Conservation (phyloP, 2,329 filamentous ascomycete genomes). For the Nemania abortiva region DNA sequence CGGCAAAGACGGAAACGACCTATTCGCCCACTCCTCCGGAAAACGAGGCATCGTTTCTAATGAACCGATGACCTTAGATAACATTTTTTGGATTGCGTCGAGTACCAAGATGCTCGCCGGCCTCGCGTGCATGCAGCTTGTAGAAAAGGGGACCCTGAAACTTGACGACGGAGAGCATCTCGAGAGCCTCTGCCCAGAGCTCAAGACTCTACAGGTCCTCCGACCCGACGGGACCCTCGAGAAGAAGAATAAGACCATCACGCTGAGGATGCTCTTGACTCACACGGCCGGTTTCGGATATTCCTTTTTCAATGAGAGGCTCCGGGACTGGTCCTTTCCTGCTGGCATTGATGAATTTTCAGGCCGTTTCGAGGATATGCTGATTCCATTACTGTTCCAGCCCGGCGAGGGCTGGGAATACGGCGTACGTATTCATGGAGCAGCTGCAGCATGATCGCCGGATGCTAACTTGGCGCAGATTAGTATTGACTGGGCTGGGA, state of each 20-base stretch:
- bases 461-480: slow-evolving; percentile 53
- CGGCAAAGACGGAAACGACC: slow-evolving; percentile 60
- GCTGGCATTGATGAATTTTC: slow-evolving; percentile 69
- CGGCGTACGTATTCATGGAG: slow-evolving; percentile 56
- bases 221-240: slow-evolving; percentile 54
- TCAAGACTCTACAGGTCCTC: slow-evolving; percentile 54
- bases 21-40: slow-evolving; percentile 63
- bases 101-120: slow-evolving; percentile 67
- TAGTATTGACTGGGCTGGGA: slow-evolving; percentile 66
- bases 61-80: slow-evolving; percentile 70
- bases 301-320: slow-evolving; percentile 63
- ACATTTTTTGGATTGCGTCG: slow-evolving; percentile 67
- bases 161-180: slow-evolving; percentile 63
- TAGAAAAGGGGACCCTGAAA: slow-evolving; percentile 62
- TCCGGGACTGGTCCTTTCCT: slow-evolving; percentile 62
- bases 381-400: slow-evolving; percentile 69
- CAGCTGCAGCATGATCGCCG: not conserved
- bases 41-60: slow-evolving; percentile 57
- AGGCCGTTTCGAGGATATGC: slow-evolving; percentile 63
- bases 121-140: slow-evolving; percentile 68
- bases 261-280: slow-evolving; percentile 67
- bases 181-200: slow-evolving; percentile 63
- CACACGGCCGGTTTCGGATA: slow-evolving; percentile 71
- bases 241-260: slow-evolving; percentile 63
- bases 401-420: slow-evolving; percentile 74